phyloP scores from a whole-genome alignment of 148 eudicot genomes.

The Linanthus parryae region DNA sequence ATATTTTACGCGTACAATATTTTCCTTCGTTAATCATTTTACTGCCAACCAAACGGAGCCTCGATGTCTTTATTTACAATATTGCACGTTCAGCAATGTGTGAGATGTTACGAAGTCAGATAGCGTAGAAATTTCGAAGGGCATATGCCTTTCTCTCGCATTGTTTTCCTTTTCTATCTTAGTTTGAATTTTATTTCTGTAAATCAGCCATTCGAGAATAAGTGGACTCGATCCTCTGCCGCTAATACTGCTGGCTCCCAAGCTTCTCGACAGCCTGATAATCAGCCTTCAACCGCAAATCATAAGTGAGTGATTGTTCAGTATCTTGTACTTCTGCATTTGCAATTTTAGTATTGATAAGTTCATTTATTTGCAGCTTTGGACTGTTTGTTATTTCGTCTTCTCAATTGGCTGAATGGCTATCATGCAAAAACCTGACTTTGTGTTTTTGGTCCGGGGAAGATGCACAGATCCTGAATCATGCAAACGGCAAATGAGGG shows the following conservation, averaged over 20 bases:
- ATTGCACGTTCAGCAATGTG: too few species aligned
- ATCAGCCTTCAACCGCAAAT: constrained; percentile 44
- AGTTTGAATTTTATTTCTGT: constrained; percentile 9
- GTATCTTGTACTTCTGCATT: constrained; percentile 2
- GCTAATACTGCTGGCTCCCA: constrained; percentile 17
- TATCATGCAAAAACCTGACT: constrained; percentile 8
- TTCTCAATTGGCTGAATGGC: not conserved
- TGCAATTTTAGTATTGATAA: constrained; percentile 1
- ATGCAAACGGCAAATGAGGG: constrained; percentile 59
- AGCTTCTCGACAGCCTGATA: constrained; percentile 45
- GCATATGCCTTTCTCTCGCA: too few species aligned
- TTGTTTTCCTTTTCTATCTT: constrained; percentile 2
- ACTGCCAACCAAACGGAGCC: too few species aligned
- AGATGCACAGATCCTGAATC: constrained; percentile 84
- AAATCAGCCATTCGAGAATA: constrained; percentile 83
- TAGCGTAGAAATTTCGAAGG: too few species aligned
- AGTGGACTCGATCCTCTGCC: constrained; percentile 68
- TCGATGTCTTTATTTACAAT: too few species aligned
- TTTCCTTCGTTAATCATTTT: not conserved
- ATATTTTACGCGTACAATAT: too few species aligned
- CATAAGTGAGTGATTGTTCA: constrained; percentile 54
- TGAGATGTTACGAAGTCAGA: too few species aligned
- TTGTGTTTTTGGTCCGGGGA: too few species aligned
- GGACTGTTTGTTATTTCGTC: not conserved
- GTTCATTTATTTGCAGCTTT: not conserved